Percentiles rank a stretch among this genome's conserved stretches.
phyloP scores from a whole-genome alignment of 768 basidiomycete genomes.

The Pleurotus salmoneostramineus region DNA sequence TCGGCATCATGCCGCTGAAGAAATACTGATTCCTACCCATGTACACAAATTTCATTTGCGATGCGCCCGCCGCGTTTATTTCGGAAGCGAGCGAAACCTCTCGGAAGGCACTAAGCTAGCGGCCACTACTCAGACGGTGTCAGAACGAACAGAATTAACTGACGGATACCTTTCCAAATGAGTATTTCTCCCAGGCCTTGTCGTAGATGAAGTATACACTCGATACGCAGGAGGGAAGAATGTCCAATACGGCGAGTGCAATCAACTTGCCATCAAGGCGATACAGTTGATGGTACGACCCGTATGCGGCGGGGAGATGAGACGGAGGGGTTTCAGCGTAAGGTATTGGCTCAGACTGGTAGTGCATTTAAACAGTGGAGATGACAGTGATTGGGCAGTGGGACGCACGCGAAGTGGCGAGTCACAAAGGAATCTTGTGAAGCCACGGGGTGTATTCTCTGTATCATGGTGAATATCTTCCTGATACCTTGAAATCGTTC shows the following conservation, averaged over 20 bases:
- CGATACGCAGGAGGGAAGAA: conserved; percentile 83
- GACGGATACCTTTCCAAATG: conserved; percentile 57
- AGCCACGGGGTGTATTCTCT: conserved; percentile 44
- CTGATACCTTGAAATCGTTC: conserved; percentile 59
- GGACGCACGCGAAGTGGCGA: conserved; percentile 64
- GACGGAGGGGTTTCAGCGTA: conserved; percentile 44
- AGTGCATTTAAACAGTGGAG: not conserved
- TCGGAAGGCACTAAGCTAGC: conserved; percentile 77
- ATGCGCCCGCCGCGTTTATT: conserved; percentile 65
- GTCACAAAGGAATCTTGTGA: conserved; percentile 74
- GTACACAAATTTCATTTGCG: conserved; percentile 66
- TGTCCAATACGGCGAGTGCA: conserved; percentile 86
- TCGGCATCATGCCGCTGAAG: not conserved
- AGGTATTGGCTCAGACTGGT: conserved; percentile 56
- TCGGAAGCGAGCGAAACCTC: conserved; percentile 76
- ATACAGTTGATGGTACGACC: conserved; percentile 92
- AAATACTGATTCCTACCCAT: conserved; percentile 59
- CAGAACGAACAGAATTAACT: not conserved
- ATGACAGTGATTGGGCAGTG: not conserved
- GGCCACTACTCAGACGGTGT: not conserved
- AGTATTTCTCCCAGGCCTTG: conserved; percentile 59
- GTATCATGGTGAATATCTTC: conserved; percentile 70
- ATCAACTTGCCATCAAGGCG: conserved; percentile 77
- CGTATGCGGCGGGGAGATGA: conserved; percentile 74
- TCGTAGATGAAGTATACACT: conserved; percentile 90